phyloP scores from a whole-genome alignment of 305 asterid genomes.

The Salvia sclarea region DNA sequence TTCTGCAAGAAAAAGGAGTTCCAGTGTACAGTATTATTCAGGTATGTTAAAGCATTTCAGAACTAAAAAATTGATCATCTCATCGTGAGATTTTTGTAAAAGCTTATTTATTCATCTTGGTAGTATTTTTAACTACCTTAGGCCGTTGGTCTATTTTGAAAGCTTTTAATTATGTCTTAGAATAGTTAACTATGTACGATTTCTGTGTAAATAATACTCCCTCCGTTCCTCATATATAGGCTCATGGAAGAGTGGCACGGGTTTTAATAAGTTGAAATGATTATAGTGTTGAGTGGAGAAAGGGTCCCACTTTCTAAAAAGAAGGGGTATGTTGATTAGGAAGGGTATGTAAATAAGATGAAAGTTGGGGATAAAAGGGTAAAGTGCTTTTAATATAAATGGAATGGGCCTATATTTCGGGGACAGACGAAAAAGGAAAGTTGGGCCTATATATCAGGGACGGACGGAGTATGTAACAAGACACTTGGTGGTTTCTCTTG shows the following conservation, averaged over 20 bases:
- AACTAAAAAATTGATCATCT: slow-evolving; percentile 4
- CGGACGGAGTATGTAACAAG: background rate
- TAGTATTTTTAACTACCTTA: background rate
- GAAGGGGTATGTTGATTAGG: too few species aligned
- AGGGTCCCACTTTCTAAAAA: too few species aligned
- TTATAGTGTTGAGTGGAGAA: too few species aligned
- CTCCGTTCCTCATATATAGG: too few species aligned
- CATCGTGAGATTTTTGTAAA: slow-evolving; percentile 3
- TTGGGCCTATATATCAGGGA: too few species aligned
- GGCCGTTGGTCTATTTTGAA: background rate
- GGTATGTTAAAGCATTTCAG: slow-evolving; percentile 42
- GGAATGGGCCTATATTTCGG: too few species aligned
- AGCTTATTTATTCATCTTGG: slow-evolving; percentile 14
- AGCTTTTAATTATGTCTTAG: background rate
- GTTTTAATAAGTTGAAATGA: too few species aligned
- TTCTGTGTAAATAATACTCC: background rate
- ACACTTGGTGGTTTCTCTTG: slow-evolving; percentile 8
- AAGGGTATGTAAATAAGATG: too few species aligned
- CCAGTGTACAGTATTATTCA: slow-evolving; percentile 93
- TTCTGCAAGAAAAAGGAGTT: slow-evolving; percentile 82
- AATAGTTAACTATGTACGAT: slow-evolving; percentile 1
- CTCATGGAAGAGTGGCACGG: too few species aligned
- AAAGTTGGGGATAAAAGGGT: too few species aligned
- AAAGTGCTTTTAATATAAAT: too few species aligned
- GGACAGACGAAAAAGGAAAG: too few species aligned